phyloP scores from a whole-genome alignment of 2,329 filamentous ascomycete species.

The Apiospora marii region DNA sequence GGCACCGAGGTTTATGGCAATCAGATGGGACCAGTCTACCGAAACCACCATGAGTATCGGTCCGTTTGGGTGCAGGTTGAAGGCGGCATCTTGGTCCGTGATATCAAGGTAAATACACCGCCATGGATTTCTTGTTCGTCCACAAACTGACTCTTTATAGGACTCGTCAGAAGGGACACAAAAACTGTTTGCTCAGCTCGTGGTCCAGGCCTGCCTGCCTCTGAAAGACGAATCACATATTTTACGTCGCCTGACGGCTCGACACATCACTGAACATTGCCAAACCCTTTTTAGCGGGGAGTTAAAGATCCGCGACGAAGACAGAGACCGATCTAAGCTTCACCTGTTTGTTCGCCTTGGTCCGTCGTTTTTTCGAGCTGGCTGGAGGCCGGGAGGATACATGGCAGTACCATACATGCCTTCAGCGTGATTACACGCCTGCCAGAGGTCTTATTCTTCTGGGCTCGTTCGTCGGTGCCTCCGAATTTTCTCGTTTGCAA shows the following conservation, averaged over 20 bases:
- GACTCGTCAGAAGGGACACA: neutral
- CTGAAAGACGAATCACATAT: neutral
- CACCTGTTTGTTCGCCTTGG: neutral
- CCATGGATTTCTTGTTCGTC: neutral
- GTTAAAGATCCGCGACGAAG: neutral
- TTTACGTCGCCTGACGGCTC: neutral
- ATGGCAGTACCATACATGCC: neutral
- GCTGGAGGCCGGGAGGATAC: neutral
- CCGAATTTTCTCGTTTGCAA: neutral
- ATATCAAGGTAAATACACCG: conserved; percentile 6
- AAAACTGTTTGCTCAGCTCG: neutral
- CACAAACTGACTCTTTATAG: neutral
- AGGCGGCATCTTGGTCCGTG: neutral
- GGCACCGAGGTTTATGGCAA: neutral
- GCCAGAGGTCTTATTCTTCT: neutral
- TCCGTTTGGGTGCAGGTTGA: neutral
- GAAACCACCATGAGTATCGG: neutral
- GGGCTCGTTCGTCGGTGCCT: neutral
- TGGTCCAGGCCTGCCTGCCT: neutral
- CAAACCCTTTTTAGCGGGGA: neutral
- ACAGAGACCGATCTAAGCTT: neutral
- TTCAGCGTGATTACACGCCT: neutral
- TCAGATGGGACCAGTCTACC: neutral
- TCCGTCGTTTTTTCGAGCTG: conserved; percentile 4
- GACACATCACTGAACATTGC: neutral